Base-by-base conservation (phyloP, 805 yeast species). In the Candida methanosorbosa region DNA sequence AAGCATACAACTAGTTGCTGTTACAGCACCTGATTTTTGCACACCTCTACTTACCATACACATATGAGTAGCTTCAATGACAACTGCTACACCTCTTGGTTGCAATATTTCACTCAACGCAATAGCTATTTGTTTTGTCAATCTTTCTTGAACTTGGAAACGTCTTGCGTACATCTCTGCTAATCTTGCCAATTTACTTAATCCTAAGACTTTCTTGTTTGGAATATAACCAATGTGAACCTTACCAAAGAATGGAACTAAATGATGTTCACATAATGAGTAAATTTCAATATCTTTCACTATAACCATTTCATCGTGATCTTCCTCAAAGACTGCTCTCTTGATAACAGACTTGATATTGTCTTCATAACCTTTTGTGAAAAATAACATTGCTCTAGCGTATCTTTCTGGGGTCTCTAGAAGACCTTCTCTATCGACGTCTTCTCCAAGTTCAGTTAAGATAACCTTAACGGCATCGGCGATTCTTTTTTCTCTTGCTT, bases 11-110 rank as follows among this genome's bases (percentile, higher is more conserved):
- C 95, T 84, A 15, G 98, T 92, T 23, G 87, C 78, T 2, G 98
- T 92, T 15, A 83, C 72, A 15, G 95, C 82, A 2, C 97, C 97
- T 0, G 95, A 77, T 60, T 92, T 92, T 59, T 92, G 97, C 19
- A 92, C 85, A 37, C 98, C 98, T 54, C 98, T 75, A 57, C 94
- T 85, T 19, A 90, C 97, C 98, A 92, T 92, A 59, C 98, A 92
- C 98, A 92, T 92, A 56, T 92, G 98, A 2, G 90, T 75, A 15
- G 97, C 97, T 61, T 92, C 98, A 50, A 92, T 87, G 19, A 92
- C 97, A 27, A 92, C 98, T 1, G 97, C 98, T 8, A 92, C 98
- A 41, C 98, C 98, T 50, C 88, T 73, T 14, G 98, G 98, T 51
- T 82, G 80, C 50, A 92, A 68, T 39, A 88, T 84, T 52, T 87